Evolutionary conservation across 2,329 filamentous ascomycete species (phyloP), one percentile per base, ranked within the genome.

Genomic region (Colletotrichum chlorophyti): DNA sequence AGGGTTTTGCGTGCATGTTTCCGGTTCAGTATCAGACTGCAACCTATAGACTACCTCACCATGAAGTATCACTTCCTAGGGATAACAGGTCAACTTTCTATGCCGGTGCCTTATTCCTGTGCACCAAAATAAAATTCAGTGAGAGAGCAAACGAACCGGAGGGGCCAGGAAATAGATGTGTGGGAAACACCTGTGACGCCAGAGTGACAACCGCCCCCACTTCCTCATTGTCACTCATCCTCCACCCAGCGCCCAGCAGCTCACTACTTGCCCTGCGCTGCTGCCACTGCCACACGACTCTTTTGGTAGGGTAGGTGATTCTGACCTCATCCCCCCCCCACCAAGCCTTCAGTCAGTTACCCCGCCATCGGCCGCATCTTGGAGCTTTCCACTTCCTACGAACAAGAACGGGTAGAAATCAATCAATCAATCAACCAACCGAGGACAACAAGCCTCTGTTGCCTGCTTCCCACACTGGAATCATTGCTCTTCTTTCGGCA

Each of bases 301-400:
- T 12, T 11, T 14, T 43, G 15, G 29, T 11, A n/a, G n/a, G n/a
- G n/a, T n/a, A n/a, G n/a, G 27, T 31, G 26, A 21, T 23, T 48
- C 41, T 48, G 42, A 50, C 55, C 43, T 59, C 55, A 49, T 45
- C 55, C 51, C 54, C 38, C 37, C 54, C 55, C 51, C 54, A 46
- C 37, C 54, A 47, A 24, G 35, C 27, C 51, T 57, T 34, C 43
- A 50, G 35, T n/a, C 43, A 60, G 51, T 52, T 60, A 60, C 57
- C 57, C 57, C 57, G 57, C 57, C 57, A 60, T 60, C 51, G 23
- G 34, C 24, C 41, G 14, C 14, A n/a, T 46, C 49, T 8, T 24
- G 50, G 19, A 49, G 43, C 43, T 49, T n/a, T 21, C 17, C 34
- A 32, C 43, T 42, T 34, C 6, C 29, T 40, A 41, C 51, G 34